phyloP scores from a whole-genome alignment of 495 filamentous ascomycete species.

The Xylaria flabelliformis region DNA sequence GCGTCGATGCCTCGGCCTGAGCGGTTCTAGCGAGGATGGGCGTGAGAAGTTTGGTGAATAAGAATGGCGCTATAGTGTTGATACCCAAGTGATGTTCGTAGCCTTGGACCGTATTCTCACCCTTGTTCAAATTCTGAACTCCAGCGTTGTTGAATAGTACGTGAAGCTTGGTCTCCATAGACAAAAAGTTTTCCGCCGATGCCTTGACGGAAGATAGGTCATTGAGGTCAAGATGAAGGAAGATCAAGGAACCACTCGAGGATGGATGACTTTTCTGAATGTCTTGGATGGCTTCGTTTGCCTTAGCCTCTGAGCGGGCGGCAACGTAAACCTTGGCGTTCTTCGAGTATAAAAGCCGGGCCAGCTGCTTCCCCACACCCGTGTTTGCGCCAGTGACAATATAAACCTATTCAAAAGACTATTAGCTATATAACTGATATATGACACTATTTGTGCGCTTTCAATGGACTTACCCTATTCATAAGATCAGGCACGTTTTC shows the following conservation, averaged over 20 bases:
- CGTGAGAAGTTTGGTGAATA: slow-evolving; percentile 48
- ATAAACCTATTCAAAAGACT: slow-evolving; percentile 29
- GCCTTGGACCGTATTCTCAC: slow-evolving; percentile 39
- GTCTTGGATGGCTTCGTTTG: slow-evolving; percentile 29
- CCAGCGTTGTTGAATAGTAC: slow-evolving; percentile 44
- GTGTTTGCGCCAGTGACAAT: slow-evolving; percentile 50
- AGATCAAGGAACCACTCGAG: slow-evolving; percentile 11
- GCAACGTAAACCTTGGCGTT: slow-evolving; percentile 49
- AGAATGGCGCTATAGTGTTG: slow-evolving; percentile 46
- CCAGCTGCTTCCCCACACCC: slow-evolving; percentile 49
- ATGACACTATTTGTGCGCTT: neutral
- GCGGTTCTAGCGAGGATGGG: slow-evolving; percentile 49
- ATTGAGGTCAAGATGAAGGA: slow-evolving; percentile 35
- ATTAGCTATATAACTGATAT: neutral
- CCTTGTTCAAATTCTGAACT: slow-evolving; percentile 35
- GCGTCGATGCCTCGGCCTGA: slow-evolving; percentile 25
- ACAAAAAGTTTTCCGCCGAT: slow-evolving; percentile 28
- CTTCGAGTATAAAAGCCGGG: slow-evolving; percentile 46
- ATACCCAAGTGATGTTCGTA: slow-evolving; percentile 45
- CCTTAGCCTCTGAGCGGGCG: slow-evolving; percentile 36
- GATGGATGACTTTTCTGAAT: slow-evolving; percentile 27
- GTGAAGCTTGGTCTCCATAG: slow-evolving; percentile 31
- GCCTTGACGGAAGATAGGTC: slow-evolving; percentile 34
- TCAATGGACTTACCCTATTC: slow-evolving; percentile 30
- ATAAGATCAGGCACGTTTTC: slow-evolving; percentile 40